Conservation (phyloP, 2,329 filamentous ascomycete species). For the Hymenoscyphus fraxineus region DNA sequence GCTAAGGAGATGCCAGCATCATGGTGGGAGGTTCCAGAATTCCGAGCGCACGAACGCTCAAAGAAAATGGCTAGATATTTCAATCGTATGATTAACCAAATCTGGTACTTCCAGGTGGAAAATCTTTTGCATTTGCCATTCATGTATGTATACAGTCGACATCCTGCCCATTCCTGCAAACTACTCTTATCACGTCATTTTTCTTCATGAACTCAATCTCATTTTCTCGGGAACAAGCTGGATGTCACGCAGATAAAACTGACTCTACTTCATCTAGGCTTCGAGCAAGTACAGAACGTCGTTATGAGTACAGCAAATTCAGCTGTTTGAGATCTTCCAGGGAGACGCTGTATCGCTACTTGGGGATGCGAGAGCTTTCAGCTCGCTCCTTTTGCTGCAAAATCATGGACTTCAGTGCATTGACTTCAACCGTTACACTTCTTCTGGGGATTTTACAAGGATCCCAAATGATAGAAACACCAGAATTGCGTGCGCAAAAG, state of each 20-base stretch:
- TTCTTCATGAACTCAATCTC: background rate
- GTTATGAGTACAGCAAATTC: constrained; percentile 34
- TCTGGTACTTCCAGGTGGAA: constrained; percentile 33
- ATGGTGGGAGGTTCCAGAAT: constrained; percentile 30
- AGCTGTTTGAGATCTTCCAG: constrained; percentile 31
- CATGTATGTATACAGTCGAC: constrained; percentile 19
- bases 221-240: background rate
- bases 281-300: constrained; percentile 30
- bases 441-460: constrained; percentile 28
- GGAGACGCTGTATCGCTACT: constrained; percentile 29
- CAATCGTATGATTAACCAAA: constrained; percentile 29
- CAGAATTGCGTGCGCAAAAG: constrained; percentile 18
- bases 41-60: constrained; percentile 15
- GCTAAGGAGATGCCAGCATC: constrained; percentile 27
- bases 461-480: constrained; percentile 15
- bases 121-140: constrained; percentile 32
- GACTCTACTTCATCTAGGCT: constrained; percentile 9
- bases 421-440: constrained; percentile 31
- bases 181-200: background rate
- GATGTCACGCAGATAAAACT: background rate
- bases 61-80: constrained; percentile 16
- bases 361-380: constrained; percentile 21
- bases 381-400: constrained; percentile 30
- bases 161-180: background rate
- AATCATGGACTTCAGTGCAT: constrained; percentile 32